These are phyloP conservation scores for Kurtzmaniella natalensis DNA, from an alignment of 1,139 yeast species.

Conservation along the genomic window DNA sequence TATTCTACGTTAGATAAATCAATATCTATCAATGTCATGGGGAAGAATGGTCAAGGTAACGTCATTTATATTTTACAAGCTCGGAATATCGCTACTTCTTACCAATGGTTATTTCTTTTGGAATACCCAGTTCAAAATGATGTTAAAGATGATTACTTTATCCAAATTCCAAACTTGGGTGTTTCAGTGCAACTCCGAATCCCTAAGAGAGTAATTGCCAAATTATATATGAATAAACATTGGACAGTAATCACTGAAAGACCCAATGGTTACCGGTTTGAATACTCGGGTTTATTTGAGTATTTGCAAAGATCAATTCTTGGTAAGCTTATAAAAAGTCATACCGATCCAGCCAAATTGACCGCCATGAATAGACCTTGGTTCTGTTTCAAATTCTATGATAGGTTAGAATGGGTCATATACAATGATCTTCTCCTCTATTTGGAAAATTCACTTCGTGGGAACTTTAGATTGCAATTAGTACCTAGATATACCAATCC, in stretches of 20 bases:
- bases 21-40: conserved; percentile 46
- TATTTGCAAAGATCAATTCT: conserved; percentile 24
- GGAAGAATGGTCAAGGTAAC: conserved; percentile 15
- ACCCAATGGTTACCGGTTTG: conserved; percentile 31
- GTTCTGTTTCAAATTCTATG: conserved; percentile 65
- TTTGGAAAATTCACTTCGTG: conserved; percentile 25
- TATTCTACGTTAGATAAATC: conserved; percentile 71
- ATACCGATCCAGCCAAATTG: conserved; percentile 1
- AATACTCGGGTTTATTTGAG: conserved; percentile 30
- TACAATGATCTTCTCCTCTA: conserved; percentile 47
- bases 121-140: conserved; percentile 33
- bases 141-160: conserved; percentile 22
- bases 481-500: conserved; percentile 50
- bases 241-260: conserved; percentile 13
- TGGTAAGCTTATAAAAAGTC: conserved; percentile 10
- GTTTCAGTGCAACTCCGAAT: conserved; percentile 41
- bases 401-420: conserved; percentile 70
- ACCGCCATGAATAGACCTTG: conserved; percentile 16
- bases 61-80: conserved; percentile 52
- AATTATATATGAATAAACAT: conserved; percentile 10
- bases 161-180: conserved; percentile 51
- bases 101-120: conserved; percentile 63
- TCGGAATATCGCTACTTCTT: conserved; percentile 47
- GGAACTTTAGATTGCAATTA: conserved; percentile 45
- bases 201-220: conserved; percentile 22